Evolutionary conservation across 441 rosid genomes (phyloP), one percentile per base, ranked within the genome.

Genomic region (Erodium chrysanthum): DNA sequence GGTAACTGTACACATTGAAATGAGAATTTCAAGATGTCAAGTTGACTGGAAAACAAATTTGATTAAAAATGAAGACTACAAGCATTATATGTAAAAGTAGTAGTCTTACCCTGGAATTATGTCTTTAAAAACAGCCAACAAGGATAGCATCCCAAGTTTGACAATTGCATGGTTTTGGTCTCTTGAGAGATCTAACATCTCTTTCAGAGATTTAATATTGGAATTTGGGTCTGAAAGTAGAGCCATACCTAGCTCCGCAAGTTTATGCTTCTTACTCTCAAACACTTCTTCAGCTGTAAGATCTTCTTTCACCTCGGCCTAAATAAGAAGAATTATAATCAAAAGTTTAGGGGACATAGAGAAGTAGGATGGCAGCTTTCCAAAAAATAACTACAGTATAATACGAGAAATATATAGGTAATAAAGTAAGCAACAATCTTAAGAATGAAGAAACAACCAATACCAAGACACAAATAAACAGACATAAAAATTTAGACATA

Each of bases 301-400:
- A 73, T 94, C 97, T 76, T 89, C 82, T 79, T 87, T 84, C 75
- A 94, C 89, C 81, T 91, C 90, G 11, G 90, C 97, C 99, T 94
- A 79, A 71, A 20, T 15, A 74, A 70, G 54, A 50, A 68, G 66
- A 8, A 65, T 18, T 20, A 60, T 46, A 10, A 46, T 29, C 20
- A 46, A n/a, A n/a, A n/a, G 20, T 2, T 46, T 0, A 46, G 17
- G 18, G 6, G 14, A 44, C 52, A 12, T 14, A 44, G 15, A 44
- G 52, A 44, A 11, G 15, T 44, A 44, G 15, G 52, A 44, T 14
- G 12, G 5, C 52, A 44, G 15, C 40, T 44, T 44, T 46, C 17
- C 17, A 7, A 64, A 73, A 35, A 5, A n/a, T 8, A 29, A 35
- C 7, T 35, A 46, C 54, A 46, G 17, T n/a, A 14, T 14, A 0